These are phyloP conservation scores for Chrysopogon serrulatus DNA, from an alignment of 176 grass and related monocot species.

Conservation along the genomic window DNA sequence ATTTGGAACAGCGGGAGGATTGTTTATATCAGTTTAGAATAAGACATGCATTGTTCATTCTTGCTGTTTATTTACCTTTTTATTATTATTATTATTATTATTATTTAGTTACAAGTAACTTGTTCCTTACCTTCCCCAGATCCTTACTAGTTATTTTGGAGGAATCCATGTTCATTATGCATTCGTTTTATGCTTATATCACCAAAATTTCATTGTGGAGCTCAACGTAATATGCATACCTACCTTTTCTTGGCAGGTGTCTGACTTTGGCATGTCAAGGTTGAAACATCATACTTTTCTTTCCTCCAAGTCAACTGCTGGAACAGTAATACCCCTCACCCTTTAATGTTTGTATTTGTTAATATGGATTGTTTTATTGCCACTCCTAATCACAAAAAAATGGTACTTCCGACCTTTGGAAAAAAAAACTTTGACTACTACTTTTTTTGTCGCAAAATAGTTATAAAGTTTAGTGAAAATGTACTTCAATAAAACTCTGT, in stretches of 20 bases:
- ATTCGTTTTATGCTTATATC: background rate
- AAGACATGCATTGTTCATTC: background rate
- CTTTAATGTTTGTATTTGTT: slow-evolving; percentile 10
- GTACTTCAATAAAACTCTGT: background rate
- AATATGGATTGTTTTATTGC: background rate
- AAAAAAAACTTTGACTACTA: background rate
- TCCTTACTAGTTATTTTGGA: slow-evolving; percentile 3
- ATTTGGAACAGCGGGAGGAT: background rate
- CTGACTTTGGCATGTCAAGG: slow-evolving; percentile 99
- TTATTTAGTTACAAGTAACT: slow-evolving; percentile 5
- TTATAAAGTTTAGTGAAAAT: background rate
- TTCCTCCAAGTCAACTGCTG: slow-evolving; percentile 92
- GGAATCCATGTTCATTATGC: background rate
- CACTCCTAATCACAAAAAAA: background rate
- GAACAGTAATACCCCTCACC: slow-evolving; percentile 67
- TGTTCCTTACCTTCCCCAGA: background rate
- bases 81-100: no score
- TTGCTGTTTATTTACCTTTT: slow-evolving; percentile 6
- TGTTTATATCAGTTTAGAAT: slow-evolving; percentile 9
- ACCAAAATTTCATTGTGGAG: background rate
- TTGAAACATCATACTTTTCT: slow-evolving; percentile 97
- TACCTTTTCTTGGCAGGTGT: slow-evolving; percentile 57
- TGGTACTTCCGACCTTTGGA: background rate
- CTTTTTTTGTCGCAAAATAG: background rate
- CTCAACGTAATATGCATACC: slow-evolving; percentile 9